Conservation (phyloP, 2,329 filamentous ascomycete species). For the Tolypocladium ophioglossoides region DNA sequence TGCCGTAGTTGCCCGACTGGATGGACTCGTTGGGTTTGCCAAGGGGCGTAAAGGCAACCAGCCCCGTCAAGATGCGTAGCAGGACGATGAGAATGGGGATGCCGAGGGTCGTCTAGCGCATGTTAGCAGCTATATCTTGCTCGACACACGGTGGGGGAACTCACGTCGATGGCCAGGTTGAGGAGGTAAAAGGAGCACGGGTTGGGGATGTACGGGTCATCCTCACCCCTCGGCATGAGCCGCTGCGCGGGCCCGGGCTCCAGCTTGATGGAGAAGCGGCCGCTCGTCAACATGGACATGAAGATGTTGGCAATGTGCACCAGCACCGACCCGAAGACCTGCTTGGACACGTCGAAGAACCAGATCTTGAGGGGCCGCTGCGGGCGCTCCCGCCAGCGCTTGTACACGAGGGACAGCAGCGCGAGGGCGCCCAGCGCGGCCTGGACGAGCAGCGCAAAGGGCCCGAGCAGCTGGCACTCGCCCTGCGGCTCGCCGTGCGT, state of each 20-base stretch:
- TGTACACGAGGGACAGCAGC: constrained; percentile 78
- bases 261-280: constrained; percentile 61
- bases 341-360: constrained; percentile 96
- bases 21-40: constrained; percentile 80
- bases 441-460: constrained; percentile 87
- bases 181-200: constrained; percentile 94
- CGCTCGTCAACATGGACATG: constrained; percentile 92
- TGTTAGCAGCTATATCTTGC: too few species aligned
- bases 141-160: constrained; percentile 23
- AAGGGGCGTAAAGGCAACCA: constrained; percentile 64
- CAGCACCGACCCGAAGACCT: constrained; percentile 87
- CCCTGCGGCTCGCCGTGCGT: constrained; percentile 42
- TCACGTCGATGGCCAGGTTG: constrained; percentile 89
- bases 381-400: constrained; percentile 83
- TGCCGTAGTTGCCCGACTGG: constrained; percentile 83
- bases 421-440: constrained; percentile 75
- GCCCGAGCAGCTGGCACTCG: constrained; percentile 78
- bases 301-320: constrained; percentile 88
- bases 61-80: constrained; percentile 63
- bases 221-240: constrained; percentile 29
- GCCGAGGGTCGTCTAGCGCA: constrained; percentile 69
- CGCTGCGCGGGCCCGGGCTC: constrained; percentile 30
- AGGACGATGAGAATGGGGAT: constrained; percentile 91
- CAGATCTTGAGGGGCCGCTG: constrained; percentile 92
- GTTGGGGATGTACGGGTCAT: constrained; percentile 62